These are phyloP conservation scores for Neurospora discreta DNA, from an alignment of 495 filamentous ascomycete genomes.

Conservation along the genomic window DNA sequence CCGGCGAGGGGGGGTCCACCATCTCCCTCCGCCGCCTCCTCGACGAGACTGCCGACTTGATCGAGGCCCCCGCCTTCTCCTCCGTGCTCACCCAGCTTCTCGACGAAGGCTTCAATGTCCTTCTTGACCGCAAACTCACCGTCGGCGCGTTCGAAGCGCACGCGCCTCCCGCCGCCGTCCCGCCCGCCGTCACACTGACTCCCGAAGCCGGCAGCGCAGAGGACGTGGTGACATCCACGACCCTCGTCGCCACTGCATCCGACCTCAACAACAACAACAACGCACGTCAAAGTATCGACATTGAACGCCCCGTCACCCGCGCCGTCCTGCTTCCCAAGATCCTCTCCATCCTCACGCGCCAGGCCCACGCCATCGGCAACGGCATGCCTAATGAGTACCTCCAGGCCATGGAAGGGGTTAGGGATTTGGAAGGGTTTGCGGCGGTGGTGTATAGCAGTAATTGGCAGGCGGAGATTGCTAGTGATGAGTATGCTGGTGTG, in stretches of 20 bases:
- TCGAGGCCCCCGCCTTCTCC: slow-evolving; percentile 84
- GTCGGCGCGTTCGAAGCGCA: slow-evolving; percentile 63
- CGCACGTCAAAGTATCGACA: slow-evolving; percentile 19
- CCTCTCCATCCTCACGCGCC: slow-evolving; percentile 71
- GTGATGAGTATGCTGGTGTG: slow-evolving; percentile 11
- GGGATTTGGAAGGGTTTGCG: slow-evolving; percentile 85
- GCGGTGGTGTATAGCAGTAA: slow-evolving; percentile 91
- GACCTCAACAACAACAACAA: not conserved
- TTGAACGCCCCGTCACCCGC: slow-evolving; percentile 34
- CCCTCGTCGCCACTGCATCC: not conserved
- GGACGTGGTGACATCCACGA: not conserved
- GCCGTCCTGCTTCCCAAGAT: slow-evolving; percentile 77
- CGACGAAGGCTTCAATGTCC: slow-evolving; percentile 70
- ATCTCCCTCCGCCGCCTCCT: slow-evolving; percentile 71
- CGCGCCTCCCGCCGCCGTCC: slow-evolving; percentile 26
- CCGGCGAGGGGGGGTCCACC: slow-evolving; percentile 22
- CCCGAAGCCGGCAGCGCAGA: not conserved
- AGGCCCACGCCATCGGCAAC: slow-evolving; percentile 81
- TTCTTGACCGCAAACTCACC: slow-evolving; percentile 69
- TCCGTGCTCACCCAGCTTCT: slow-evolving; percentile 76
- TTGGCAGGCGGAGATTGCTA: slow-evolving; percentile 61
- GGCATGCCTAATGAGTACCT: slow-evolving; percentile 86
- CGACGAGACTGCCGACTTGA: slow-evolving; percentile 89
- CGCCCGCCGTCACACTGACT: not conserved
- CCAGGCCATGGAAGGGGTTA: slow-evolving; percentile 66